phyloP scores from a whole-genome alignment of 2,329 filamentous ascomycete species.

The Diaporthe humulicola region DNA sequence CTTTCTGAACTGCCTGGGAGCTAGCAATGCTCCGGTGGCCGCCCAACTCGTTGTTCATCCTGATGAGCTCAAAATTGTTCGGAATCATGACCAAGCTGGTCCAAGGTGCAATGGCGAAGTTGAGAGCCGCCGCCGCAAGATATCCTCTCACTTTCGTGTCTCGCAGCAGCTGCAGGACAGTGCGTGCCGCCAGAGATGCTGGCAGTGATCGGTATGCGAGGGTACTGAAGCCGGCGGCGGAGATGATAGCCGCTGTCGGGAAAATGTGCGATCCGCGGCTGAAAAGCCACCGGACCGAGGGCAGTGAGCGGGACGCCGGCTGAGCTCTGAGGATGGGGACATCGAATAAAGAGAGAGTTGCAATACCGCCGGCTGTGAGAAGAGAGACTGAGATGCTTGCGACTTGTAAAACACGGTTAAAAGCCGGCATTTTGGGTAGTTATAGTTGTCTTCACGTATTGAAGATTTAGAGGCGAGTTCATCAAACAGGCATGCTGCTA shows the following conservation, averaged over 20 bases:
- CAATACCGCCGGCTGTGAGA: conserved; percentile 50
- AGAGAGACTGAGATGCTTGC: conserved; percentile 50
- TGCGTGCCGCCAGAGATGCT: neutral
- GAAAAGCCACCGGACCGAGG: conserved; percentile 52
- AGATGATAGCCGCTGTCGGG: conserved; percentile 46
- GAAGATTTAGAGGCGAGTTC: neutral
- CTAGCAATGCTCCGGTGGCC: conserved; percentile 19
- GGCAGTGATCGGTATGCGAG: conserved; percentile 43
- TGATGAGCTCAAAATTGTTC: conserved; percentile 37
- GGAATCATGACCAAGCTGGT: conserved; percentile 32
- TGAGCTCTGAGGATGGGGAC: conserved; percentile 49
- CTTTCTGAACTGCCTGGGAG: neutral
- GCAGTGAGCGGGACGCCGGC: conserved; percentile 52
- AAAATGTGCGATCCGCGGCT: conserved; percentile 53
- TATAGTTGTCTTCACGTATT: too few relatives aligned
- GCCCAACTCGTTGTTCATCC: conserved; percentile 20
- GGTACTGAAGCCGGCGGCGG: conserved; percentile 47
- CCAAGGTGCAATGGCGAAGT: conserved; percentile 30
- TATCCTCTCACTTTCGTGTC: conserved; percentile 10
- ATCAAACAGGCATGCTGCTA: neutral
- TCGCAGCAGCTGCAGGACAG: neutral
- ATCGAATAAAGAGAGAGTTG: conserved; percentile 50
- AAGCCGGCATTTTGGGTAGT: conserved; percentile 3
- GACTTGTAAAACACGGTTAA: conserved; percentile 40
- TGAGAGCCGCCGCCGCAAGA: conserved; percentile 26